A percentile compares a stretch with the other conserved stretches of the same genome.
phyloP scores from a whole-genome alignment of 2,329 filamentous ascomycete genomes.

The Catunica adiposa region DNA sequence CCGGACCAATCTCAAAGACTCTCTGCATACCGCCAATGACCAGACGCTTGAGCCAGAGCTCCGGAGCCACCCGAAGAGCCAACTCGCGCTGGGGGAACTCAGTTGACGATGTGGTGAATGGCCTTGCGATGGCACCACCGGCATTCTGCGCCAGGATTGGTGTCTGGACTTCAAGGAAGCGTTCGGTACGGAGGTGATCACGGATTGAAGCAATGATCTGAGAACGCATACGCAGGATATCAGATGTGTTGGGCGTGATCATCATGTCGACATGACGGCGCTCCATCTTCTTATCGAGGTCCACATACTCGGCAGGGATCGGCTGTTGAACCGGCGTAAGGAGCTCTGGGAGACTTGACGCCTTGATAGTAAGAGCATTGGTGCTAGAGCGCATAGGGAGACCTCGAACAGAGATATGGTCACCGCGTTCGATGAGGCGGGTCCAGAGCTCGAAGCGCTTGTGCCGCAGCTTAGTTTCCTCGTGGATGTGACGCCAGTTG shows the following conservation, averaged over 20 bases:
- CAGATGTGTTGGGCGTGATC: slow-evolving; percentile 49
- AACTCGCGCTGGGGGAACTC: slow-evolving; percentile 58
- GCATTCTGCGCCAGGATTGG: slow-evolving; percentile 71
- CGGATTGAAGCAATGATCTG: slow-evolving; percentile 59
- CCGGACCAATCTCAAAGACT: slow-evolving; percentile 84
- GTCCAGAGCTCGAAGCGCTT: slow-evolving; percentile 42
- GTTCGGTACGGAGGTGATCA: slow-evolving; percentile 50
- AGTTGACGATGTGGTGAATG: slow-evolving; percentile 66
- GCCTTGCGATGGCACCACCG: slow-evolving; percentile 73
- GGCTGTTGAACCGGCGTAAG: slow-evolving; percentile 66
- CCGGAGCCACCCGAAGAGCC: slow-evolving; percentile 75
- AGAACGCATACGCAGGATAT: slow-evolving; percentile 58
- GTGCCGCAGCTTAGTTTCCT: slow-evolving; percentile 21
- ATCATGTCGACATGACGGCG: slow-evolving; percentile 78
- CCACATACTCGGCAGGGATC: slow-evolving; percentile 53
- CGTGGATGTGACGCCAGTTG: slow-evolving; percentile 36
- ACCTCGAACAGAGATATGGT: slow-evolving; percentile 63
- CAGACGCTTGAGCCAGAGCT: slow-evolving; percentile 86
- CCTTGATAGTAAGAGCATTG: slow-evolving; percentile 63
- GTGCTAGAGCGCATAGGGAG: slow-evolving; percentile 48
- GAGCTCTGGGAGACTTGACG: slow-evolving; percentile 49
- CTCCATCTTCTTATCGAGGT: slow-evolving; percentile 55
- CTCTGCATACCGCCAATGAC: slow-evolving; percentile 75
- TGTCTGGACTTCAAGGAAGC: slow-evolving; percentile 78
- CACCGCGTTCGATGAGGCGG: slow-evolving; percentile 58